A percentile compares a stretch with the other conserved stretches of the same genome.
phyloP scores from a whole-genome alignment of 148 eudicot genomes.

The Rhododendron ovatum region DNA sequence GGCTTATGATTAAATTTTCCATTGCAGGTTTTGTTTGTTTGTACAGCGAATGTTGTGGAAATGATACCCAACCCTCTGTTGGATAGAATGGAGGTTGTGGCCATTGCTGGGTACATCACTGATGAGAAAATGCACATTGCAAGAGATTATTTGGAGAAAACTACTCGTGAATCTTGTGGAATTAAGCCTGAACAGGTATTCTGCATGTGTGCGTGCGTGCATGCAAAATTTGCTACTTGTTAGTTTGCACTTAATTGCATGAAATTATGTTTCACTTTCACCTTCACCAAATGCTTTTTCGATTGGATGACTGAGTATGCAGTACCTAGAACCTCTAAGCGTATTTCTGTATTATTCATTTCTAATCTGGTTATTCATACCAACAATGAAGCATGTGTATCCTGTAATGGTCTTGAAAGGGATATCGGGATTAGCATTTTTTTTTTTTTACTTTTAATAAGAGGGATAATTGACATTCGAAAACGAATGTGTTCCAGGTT shows the following conservation, averaged over 20 bases:
- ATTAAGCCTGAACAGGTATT: slow-evolving; percentile 85
- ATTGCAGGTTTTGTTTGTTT: slow-evolving; percentile 92
- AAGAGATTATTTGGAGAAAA: slow-evolving; percentile 89
- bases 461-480: not conserved
- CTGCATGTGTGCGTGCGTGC: not conserved
- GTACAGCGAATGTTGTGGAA: slow-evolving; percentile 96
- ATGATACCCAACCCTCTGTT: slow-evolving; percentile 82
- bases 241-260: not conserved
- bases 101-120: slow-evolving; percentile 94
- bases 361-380: not conserved
- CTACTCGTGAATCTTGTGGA: slow-evolving; percentile 89
- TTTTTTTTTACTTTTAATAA: not conserved
- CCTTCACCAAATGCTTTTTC: not conserved
- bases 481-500: slow-evolving; percentile 46
- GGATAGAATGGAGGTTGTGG: slow-evolving; percentile 97
- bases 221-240: not conserved
- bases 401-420: not conserved
- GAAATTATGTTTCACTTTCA: not conserved
- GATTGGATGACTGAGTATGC: not conserved
- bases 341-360: not conserved
- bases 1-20: slow-evolving; percentile 11
- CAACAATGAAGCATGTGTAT: not conserved
- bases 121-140: slow-evolving; percentile 99
- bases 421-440: not conserved
- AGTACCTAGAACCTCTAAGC: not conserved